Base-by-base conservation (phyloP, 2,329 filamentous ascomycete species). In the Colletotrichum sp. region DNA sequence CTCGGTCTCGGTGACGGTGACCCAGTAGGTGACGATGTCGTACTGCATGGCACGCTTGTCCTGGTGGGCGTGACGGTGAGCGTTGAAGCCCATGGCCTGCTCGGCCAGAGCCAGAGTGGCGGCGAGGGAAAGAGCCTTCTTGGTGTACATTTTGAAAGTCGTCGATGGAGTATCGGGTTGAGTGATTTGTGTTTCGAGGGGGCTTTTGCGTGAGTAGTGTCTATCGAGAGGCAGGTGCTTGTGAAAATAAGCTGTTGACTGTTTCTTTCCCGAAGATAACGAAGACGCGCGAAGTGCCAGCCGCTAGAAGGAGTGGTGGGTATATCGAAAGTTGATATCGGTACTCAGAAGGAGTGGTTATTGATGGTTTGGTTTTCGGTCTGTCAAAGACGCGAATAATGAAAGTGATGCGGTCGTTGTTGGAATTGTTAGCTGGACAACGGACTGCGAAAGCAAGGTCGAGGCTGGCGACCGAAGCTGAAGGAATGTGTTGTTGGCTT, bases 311-410 rank as follows among this genome's bases (percentile, higher is more conserved):
- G 76, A 77, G 43, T 61, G 72, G 68, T 77, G 73, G n/a, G 22
- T 56, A 30, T 70, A 73, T 73, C 60, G 39, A 27, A 34, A 55
- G 64, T 13, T 52, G n/a, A 52, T 52, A 52, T 52, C 43, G 6
- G 76, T 76, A 77, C 60, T 66, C 62, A n/a, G 71, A 77, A 76
- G 69, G 73, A 69, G 68, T 67, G 72, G 32, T 76, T 32, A 62
- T 60, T 43, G 43, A 39, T 55, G 43, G 9, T 30, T 58, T 74
- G 61, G 43, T n/a, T 52, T 70, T 70, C 84, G 77, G 84, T 89
- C 88, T 90, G 80, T 90, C 88, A 89, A 90, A 89, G 88, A 89
- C 86, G 84, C 86, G 82, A 81, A 84, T n/a, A 84, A 77, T 82
- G 76, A 83, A 80, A 83, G 82, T 86, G 83, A 84, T 85, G 80